These are phyloP conservation scores for Populus tomentosa DNA, from an alignment of 441 rosid genomes.

Conservation along the genomic window DNA sequence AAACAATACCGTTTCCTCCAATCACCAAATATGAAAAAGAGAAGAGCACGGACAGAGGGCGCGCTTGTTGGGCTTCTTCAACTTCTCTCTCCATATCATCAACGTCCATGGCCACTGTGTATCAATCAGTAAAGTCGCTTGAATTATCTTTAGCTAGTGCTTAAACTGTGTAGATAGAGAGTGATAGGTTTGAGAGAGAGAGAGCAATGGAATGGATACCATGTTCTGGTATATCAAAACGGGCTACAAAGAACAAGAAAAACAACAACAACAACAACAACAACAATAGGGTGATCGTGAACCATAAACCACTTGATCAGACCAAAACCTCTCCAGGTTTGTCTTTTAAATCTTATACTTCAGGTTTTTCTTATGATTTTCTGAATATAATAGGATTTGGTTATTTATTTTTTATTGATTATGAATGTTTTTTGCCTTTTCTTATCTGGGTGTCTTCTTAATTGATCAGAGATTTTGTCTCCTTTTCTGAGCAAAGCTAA, in stretches of 20 bases:
- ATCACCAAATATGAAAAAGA: slow-evolving; percentile 13
- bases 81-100: neutral
- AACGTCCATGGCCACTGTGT: neutral
- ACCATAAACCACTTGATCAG: slow-evolving; percentile 35
- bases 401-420: too few relatives aligned
- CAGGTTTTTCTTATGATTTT: neutral
- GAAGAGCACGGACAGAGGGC: neutral
- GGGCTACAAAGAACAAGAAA: slow-evolving; percentile 18
- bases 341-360: neutral
- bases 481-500: neutral
- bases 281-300: slow-evolving; percentile 28
- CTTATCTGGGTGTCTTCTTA: neutral
- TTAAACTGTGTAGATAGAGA: neutral
- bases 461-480: neutral
- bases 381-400: neutral
- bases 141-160: neutral
- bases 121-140: neutral
- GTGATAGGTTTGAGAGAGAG: too few relatives aligned
- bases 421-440: neutral
- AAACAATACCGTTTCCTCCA: slow-evolving; percentile 7
- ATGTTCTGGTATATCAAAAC: slow-evolving; percentile 56
- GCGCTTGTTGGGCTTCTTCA: neutral
- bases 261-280: slow-evolving; percentile 38
- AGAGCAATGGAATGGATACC: slow-evolving; percentile 70
- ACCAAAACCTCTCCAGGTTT: slow-evolving; percentile 49